Base-by-base conservation (phyloP, 192 early-diverging fungal species). In the Coemansia sp. region DNA sequence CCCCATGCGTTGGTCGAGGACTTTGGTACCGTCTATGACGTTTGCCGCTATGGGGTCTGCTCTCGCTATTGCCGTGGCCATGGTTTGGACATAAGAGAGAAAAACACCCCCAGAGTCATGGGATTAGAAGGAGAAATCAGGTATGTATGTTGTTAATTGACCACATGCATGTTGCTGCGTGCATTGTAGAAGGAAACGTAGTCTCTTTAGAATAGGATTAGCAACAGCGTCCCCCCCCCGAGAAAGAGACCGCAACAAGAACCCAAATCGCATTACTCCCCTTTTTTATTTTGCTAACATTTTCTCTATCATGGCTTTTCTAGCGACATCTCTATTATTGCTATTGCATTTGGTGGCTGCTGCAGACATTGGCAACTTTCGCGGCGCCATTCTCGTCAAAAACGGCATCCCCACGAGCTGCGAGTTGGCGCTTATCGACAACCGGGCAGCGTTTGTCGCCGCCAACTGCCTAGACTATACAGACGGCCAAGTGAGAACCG, bases 1-100 rank as follows among this genome's bases (percentile, higher is more conserved):
- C 9, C 75, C 75, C 22, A 36, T 78, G 17, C 58, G 54, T 3
- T 78, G 75, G 75, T 53, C 75, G 0, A 32, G 48, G 22, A 59
- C 62, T 4, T 59, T 78, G 8, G n/a, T 67, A 17, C 27, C 61
- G 24, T 52, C 69, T 0, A 19, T 44, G 5, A 56, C 69, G 1
- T 36, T 72, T 61, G 62, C 65, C 2, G 21, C 60, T 33, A 62
- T 59, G 12, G 58, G 37, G 11, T 38, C 62, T 18, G 44, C 40
- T 3, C 26, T 53, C 14, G 52, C 29, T 4, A 2, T 53, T 17
- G 52, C 9, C 33, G 4, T 21, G 1, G 33, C 52, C 52, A 35
- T 53, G 18, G 4, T 34, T 17, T 15, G 12, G n/a, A n/a, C n/a
- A n/a, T 32, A 18, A 3, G 8, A 10, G n/a, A 17, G 19, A 18